A percentile compares a stretch with the other conserved stretches of the same genome.
Evolutionary conservation across 2,329 filamentous ascomycete genomes (phyloP).

Genomic region (Neofusicoccum umdonicola): DNA sequence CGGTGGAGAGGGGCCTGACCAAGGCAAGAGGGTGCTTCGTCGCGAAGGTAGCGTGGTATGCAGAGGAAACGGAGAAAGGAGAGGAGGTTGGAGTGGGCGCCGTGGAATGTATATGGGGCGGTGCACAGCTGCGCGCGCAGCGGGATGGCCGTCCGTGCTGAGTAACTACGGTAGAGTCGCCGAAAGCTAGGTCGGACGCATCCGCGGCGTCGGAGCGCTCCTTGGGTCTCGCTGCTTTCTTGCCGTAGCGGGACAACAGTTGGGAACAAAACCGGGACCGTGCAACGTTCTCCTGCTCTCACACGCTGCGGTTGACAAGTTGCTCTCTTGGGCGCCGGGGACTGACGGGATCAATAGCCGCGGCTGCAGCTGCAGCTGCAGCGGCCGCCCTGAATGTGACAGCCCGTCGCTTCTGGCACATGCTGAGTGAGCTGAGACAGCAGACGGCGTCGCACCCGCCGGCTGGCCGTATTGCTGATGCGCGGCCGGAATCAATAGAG

Average conservation of each 20-base stretch:
- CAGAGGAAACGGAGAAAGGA: constrained; percentile 23
- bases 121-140: constrained; percentile 16
- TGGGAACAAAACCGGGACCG: constrained; percentile 9
- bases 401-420: neutral
- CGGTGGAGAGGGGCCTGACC: constrained; percentile 78
- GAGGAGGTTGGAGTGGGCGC: constrained; percentile 21
- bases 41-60: constrained; percentile 46
- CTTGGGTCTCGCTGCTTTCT: neutral
- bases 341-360: constrained; percentile 1
- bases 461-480: neutral
- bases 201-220: constrained; percentile 6
- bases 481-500: neutral
- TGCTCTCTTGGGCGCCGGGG: neutral
- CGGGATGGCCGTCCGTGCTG: constrained; percentile 13
- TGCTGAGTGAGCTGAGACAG: constrained; percentile 12
- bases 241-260: constrained; percentile 3
- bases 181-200: neutral
- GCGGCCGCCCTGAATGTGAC: neutral
- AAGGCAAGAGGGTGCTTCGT: constrained; percentile 92
- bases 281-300: neutral
- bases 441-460: neutral
- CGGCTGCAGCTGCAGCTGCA: neutral
- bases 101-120: constrained; percentile 25
- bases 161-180: constrained; percentile 8
- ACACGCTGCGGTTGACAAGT: neutral